phyloP scores from a whole-genome alignment of 192 early-diverging fungal genomes.

The Podila clonocystis region DNA sequence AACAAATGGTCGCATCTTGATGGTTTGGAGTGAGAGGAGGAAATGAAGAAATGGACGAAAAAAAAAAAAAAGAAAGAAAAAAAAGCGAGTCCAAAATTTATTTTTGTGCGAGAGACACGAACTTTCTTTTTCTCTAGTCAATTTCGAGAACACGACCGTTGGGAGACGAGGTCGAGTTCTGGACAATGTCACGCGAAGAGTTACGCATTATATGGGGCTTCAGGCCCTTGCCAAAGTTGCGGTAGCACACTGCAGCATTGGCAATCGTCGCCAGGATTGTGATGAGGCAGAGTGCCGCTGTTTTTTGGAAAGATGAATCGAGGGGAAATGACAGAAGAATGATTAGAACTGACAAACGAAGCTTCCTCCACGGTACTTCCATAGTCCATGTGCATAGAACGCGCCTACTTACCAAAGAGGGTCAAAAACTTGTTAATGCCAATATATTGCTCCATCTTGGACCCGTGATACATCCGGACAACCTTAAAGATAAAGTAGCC shows the following conservation, averaged over 20 bases:
- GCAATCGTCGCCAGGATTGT: slow-evolving; percentile 58
- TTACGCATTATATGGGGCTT: slow-evolving; percentile 53
- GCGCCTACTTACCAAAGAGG: slow-evolving; percentile 68
- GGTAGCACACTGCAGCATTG: slow-evolving; percentile 57
- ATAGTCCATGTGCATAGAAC: background rate
- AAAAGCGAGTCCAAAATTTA: too few relatives aligned
- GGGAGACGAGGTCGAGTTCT: slow-evolving; percentile 2
- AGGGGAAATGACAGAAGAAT: background rate
- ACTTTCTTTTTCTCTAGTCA: slow-evolving; percentile 27
- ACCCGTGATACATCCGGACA: slow-evolving; percentile 61
- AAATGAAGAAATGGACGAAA: background rate
- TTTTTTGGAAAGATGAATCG: background rate
- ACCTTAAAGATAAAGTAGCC: slow-evolving; percentile 78
- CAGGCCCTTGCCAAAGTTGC: slow-evolving; percentile 68
- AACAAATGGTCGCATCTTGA: slow-evolving; percentile 39
- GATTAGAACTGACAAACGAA: background rate
- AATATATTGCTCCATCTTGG: slow-evolving; percentile 53
- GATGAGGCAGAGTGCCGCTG: slow-evolving; percentile 57
- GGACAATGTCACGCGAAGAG: background rate
- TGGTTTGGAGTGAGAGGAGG: background rate
- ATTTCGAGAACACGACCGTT: slow-evolving; percentile 22
- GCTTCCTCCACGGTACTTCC: background rate
- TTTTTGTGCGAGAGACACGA: too few relatives aligned
- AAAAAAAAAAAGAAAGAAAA: too few relatives aligned
- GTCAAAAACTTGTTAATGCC: slow-evolving; percentile 70